Evolutionary conservation across 2,329 filamentous ascomycete genomes (phyloP).

Genomic region (Sclerotinia trifoliorum): DNA sequence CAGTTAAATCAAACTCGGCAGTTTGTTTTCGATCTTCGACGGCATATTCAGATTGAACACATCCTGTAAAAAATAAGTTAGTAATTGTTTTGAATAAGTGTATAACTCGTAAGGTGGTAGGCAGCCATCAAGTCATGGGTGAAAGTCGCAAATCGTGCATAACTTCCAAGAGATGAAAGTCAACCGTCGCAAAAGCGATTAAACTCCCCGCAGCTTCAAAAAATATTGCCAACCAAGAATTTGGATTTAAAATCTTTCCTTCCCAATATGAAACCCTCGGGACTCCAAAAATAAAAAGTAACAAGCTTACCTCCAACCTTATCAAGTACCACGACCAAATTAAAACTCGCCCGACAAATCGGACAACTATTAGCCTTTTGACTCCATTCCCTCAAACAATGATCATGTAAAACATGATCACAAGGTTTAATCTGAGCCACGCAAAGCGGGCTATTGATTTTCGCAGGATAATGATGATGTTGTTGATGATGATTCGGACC

Average conservation of each 20-base stretch:
- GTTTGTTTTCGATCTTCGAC: constrained; percentile 86
- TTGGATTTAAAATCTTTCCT: no score
- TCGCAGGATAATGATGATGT: constrained; percentile 29
- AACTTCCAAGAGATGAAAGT: not conserved
- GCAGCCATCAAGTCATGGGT: not conserved
- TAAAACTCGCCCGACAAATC: constrained; percentile 90
- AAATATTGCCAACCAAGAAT: not conserved
- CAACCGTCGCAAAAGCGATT: not conserved
- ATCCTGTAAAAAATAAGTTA: constrained; percentile 46
- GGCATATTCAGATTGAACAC: constrained; percentile 55
- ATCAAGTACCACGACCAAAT: constrained; percentile 81
- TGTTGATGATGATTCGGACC: constrained; percentile 10
- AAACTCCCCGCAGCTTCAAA: not conserved
- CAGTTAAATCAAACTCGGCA: constrained; percentile 79
- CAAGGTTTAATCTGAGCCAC: constrained; percentile 70
- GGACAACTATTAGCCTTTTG: constrained; percentile 97
- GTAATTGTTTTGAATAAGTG: constrained; percentile 18
- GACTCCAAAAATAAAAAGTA: not conserved
- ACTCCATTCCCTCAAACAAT: constrained; percentile 90
- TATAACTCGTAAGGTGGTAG: not conserved
- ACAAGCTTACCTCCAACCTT: constrained; percentile 69
- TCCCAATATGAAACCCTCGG: not conserved
- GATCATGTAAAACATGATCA: constrained; percentile 88
- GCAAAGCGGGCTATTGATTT: constrained; percentile 27
- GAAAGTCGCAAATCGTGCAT: constrained; percentile 2